phyloP scores from a whole-genome alignment of 2,329 filamentous ascomycete species.

The Albophoma yamanashiensis region DNA sequence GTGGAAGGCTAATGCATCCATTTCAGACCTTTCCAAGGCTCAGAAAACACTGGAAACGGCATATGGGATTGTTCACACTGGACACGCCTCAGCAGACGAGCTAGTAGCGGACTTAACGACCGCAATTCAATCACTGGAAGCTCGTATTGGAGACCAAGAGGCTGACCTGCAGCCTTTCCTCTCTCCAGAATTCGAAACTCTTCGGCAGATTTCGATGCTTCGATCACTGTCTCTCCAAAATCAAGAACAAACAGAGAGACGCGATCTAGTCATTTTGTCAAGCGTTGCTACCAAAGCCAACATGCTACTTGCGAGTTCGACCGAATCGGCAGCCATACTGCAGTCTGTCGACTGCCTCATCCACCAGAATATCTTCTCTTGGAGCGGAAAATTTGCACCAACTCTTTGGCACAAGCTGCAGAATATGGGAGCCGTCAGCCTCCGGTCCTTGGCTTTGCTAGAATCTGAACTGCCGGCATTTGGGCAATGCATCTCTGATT shows the following conservation, averaged over 20 bases:
- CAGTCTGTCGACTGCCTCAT: constrained; percentile 37
- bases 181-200: constrained; percentile 41
- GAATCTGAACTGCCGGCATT: constrained; percentile 55
- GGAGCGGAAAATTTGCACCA: constrained; percentile 27
- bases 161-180: constrained; percentile 37
- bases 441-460: constrained; percentile 51
- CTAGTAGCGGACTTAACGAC: constrained; percentile 37
- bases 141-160: constrained; percentile 29
- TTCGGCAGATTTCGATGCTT: constrained; percentile 42
- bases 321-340: constrained; percentile 26
- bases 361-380: constrained; percentile 24
- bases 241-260: constrained; percentile 4
- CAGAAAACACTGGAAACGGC: constrained; percentile 44
- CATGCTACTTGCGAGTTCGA: constrained; percentile 21
- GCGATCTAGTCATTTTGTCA: constrained; percentile 39
- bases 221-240: constrained; percentile 10
- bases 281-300: constrained; percentile 23
- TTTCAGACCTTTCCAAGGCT: constrained; percentile 41
- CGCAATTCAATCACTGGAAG: constrained; percentile 43
- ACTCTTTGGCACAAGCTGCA: constrained; percentile 46
- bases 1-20: constrained; percentile 44
- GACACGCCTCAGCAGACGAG: constrained; percentile 27
- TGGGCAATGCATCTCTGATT: constrained; percentile 40
- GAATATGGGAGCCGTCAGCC: constrained; percentile 37
- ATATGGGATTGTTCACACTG: constrained; percentile 40